phyloP scores from a whole-genome alignment of 306 rosid species.

The Begonia loranthoides region DNA sequence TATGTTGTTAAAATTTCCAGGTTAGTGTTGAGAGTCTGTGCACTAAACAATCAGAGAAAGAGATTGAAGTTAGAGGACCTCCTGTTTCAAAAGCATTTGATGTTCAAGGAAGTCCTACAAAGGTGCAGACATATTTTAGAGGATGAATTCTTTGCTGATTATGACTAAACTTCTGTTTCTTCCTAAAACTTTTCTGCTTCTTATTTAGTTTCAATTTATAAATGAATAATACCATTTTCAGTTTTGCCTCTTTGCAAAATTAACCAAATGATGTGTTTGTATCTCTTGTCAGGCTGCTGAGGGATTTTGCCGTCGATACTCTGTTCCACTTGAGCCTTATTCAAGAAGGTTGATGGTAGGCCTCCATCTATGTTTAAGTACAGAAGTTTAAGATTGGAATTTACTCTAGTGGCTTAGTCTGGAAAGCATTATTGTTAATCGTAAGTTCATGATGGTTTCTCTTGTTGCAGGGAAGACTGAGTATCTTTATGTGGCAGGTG shows the following conservation, averaged over 20 bases:
- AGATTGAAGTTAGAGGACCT: conserved; percentile 89
- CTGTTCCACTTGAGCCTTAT: conserved; percentile 52
- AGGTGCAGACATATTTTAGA: conserved; percentile 28
- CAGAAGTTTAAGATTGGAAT: background rate
- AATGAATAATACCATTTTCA: background rate
- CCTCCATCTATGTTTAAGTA: conserved; percentile 3
- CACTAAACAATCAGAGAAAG: conserved; percentile 56
- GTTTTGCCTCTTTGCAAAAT: background rate
- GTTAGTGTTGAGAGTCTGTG: conserved; percentile 54
- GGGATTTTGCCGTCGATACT: conserved; percentile 77
- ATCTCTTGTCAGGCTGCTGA: conserved; percentile 63
- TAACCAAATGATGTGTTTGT: conserved; percentile 4
- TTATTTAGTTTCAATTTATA: too few relatives aligned
- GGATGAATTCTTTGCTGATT: background rate
- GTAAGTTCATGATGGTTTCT: background rate
- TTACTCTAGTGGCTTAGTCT: too few relatives aligned
- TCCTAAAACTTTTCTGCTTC: background rate
- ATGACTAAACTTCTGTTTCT: background rate
- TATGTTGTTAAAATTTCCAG: conserved; percentile 23
- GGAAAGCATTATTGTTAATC: too few relatives aligned
- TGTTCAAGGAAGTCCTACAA: conserved; percentile 68
- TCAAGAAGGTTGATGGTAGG: conserved; percentile 75
- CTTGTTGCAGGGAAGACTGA: conserved; percentile 76
- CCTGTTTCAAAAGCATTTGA: conserved; percentile 90
- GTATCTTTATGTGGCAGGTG: conserved; percentile 79